Base-by-base conservation (phyloP, 1,139 yeast species). In the Kurtzmaniella quercitrusa region DNA sequence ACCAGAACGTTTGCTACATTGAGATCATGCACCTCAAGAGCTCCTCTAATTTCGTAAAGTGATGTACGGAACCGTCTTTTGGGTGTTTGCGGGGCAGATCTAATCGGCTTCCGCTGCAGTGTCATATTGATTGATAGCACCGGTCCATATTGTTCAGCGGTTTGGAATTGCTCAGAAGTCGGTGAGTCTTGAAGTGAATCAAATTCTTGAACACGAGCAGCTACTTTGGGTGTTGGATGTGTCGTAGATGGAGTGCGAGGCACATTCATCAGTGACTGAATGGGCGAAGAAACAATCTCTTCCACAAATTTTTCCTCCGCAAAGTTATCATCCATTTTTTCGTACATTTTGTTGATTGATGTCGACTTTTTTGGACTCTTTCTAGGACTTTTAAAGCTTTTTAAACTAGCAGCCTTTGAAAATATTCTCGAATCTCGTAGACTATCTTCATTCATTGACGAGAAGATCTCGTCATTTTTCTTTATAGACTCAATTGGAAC, bases 11-110 rank as follows among this genome's bases (percentile, higher is more conserved):
- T 52, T 4, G 48, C 54, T 21, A 39, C 9, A n/a, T 30, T 21
- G 23, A 23, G 42, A 20, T 59, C 58, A 17, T 36, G 45, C 5
- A 66, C 47, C 4, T 47, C 48, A 4, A 66, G 41, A 3, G 53
- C 56, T 15, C 61, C 57, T 28, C 50, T 46, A 2, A 66, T 48
- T 42, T 61, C 60, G 15, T 59, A 43, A 14, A 42, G 15, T 2
- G 45, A 39, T 2, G 45, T 36, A 3, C 18, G 17, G 36, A 36
- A 42, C 15, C 32, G 21, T 19, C 28, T 38, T 12, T 15, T 36
- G 28, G 38, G 38, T 4, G 38, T 35, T 8, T 20, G 12, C n/a
- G 36, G 30, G 12, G 12, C 12, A 12, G 30, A 12, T 26, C 30
- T 12, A 12, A 12, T 12, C 30, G 30, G 12, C 22, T 14, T 12